Evolutionary conservation across 2,329 filamentous ascomycete genomes (phyloP).

Genomic region (Trichoderma sp.): DNA sequence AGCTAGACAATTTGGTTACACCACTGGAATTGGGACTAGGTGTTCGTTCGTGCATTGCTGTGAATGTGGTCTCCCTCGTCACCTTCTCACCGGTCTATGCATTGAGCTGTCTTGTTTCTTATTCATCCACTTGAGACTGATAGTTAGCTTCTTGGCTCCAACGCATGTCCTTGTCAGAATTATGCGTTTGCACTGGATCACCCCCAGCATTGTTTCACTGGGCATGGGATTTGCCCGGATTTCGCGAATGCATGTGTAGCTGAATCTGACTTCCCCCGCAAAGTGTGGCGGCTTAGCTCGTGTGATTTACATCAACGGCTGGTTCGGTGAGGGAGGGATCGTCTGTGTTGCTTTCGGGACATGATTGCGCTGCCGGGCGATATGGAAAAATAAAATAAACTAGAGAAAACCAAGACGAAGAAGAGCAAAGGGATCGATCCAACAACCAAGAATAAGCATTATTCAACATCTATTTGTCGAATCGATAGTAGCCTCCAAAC

Average conservation of each 20-base stretch:
- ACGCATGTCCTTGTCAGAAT: not conserved
- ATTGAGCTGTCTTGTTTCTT: not conserved
- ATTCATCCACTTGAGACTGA: not conserved
- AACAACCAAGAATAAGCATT: not conserved
- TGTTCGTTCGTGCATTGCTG: not conserved
- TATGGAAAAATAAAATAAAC: not conserved
- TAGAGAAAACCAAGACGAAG: no score
- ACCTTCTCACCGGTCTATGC: not conserved
- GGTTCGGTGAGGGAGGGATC: not conserved
- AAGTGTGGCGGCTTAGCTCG: conserved; percentile 2
- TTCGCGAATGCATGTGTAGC: not conserved
- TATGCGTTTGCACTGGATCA: not conserved
- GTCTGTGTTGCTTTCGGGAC: not conserved
- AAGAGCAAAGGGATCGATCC: not conserved
- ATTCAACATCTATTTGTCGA: not conserved
- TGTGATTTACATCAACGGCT: conserved; percentile 4
- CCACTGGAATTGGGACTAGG: not conserved
- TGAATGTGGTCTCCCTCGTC: not conserved
- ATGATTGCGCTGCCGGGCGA: not conserved
- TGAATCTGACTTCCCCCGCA: not conserved
- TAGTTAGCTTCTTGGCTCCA: not conserved
- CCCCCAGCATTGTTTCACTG: not conserved
- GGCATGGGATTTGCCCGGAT: not conserved
- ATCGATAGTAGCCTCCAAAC: not conserved
- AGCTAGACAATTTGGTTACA: not conserved